phyloP scores from a whole-genome alignment of 768 basidiomycete species.

The Nidularia pulvinata region DNA sequence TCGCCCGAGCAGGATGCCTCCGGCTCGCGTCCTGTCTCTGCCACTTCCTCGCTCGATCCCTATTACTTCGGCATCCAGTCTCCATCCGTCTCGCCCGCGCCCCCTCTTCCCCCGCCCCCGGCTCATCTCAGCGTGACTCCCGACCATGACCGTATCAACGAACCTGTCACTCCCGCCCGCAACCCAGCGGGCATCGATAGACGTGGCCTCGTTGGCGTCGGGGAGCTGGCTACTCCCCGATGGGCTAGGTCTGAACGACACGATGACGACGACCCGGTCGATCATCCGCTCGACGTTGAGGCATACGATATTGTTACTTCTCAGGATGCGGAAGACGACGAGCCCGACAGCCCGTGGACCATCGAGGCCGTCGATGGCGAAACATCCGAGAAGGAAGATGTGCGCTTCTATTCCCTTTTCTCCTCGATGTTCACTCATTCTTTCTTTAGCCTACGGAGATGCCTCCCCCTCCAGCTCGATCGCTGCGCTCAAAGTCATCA shows the following conservation, averaged over 20 bases:
- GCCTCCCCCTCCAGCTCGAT: slow-evolving; percentile 35
- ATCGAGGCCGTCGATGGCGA: slow-evolving; percentile 87
- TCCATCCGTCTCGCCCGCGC: slow-evolving; percentile 65
- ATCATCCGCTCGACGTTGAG: slow-evolving; percentile 19
- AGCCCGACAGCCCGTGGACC: slow-evolving; percentile 86
- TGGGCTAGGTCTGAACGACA: slow-evolving; percentile 66
- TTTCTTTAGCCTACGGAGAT: slow-evolving; percentile 38
- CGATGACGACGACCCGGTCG: slow-evolving; percentile 29
- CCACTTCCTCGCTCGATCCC: slow-evolving; percentile 83
- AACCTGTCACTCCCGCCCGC: slow-evolving; percentile 71
- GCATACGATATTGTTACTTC: slow-evolving; percentile 40
- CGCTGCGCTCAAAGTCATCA: slow-evolving; percentile 62
- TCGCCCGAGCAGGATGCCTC: slow-evolving; percentile 44
- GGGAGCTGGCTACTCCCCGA: slow-evolving; percentile 95
- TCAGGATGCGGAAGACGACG: slow-evolving; percentile 44
- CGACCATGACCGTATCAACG: slow-evolving; percentile 46
- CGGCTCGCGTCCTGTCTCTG: slow-evolving; percentile 67
- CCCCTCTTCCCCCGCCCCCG: slow-evolving; percentile 43
- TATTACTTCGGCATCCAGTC: slow-evolving; percentile 83
- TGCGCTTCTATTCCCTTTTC: slow-evolving; percentile 24
- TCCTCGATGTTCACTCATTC: slow-evolving; percentile 1
- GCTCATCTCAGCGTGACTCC: slow-evolving; percentile 55
- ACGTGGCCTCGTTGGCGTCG: slow-evolving; percentile 87
- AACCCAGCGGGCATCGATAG: slow-evolving; percentile 86
- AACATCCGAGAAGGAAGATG: slow-evolving; percentile 69